Base-by-base conservation (phyloP, 106 monocot species). In the Agapanthus africanus region DNA sequence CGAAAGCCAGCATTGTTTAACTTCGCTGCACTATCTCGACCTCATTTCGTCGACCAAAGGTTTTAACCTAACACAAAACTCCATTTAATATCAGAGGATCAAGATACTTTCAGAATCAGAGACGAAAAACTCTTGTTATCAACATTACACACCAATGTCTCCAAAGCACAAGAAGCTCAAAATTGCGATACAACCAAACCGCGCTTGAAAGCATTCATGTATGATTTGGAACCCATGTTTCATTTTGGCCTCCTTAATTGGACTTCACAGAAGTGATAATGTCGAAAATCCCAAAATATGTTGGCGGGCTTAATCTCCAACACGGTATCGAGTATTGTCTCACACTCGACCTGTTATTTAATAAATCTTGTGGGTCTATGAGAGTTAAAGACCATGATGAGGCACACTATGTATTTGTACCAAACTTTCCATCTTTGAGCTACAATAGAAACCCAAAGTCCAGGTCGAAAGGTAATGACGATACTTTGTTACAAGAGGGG, bases 251-350 rank as follows among this genome's bases (percentile, higher is more conserved):
- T 92, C 4, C 59, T 92, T 19, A 83, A 46, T 35, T 92, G 91
- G 91, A 71, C 61, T 30, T 56, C 80, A 0, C 67, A 67, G 41
- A n/a, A 76, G 49, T 16, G 27, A 39, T 2, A 66, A 42, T 0
- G 71, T 88, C 16, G 10, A 32, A 76, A 39, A 67, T 80, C 11
- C 91, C 85, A 8, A 39, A 32, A 2, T 92, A 92, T 74, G 82
- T 88, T 25, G 88, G 91, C 15, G 91, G 91, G 26, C 69, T 92
- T 61, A 88, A 92, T 68, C 78, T 85, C 25, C 91, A 92, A 66
- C 91, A 92, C 46, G 85, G 87, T 50, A 79, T 88, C 40, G 91
- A 88, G 77, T 92, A 85, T 38, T 92, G 91, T 87, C 84, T 92
- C n/a, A 88, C 88, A 9, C 40, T 92, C 61, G 91, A 92, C 68